Evolutionary conservation across 805 yeast species (phyloP).

Genomic region (Torulaspora maleeae): DNA sequence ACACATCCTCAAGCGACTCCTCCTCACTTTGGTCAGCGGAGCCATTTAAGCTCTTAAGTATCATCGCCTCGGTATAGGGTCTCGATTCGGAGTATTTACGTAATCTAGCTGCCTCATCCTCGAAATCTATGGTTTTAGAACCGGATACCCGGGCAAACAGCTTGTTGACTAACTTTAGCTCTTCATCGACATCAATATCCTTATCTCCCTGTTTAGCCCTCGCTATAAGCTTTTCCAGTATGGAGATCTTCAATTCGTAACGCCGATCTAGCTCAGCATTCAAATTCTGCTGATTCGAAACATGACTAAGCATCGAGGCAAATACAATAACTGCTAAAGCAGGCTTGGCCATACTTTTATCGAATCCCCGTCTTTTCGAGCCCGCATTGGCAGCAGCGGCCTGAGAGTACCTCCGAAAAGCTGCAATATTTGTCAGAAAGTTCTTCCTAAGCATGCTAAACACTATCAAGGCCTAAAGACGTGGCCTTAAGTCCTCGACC

Average conservation of each 20-base stretch:
- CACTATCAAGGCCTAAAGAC: neutral
- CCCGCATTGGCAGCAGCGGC: conserved; percentile 3
- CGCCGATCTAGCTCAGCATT: conserved; percentile 40
- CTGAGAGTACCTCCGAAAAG: conserved; percentile 8
- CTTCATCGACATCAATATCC: conserved; percentile 40
- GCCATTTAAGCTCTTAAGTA: conserved; percentile 28
- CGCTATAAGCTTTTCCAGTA: conserved; percentile 38
- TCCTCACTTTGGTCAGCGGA: conserved; percentile 19
- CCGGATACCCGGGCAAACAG: conserved; percentile 26
- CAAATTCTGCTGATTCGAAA: conserved; percentile 41
- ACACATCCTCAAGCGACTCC: conserved; percentile 31
- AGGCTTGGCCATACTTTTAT: conserved; percentile 38
- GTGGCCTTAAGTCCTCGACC: neutral
- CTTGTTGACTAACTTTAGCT: conserved; percentile 38
- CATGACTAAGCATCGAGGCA: conserved; percentile 45
- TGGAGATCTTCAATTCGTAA: conserved; percentile 36
- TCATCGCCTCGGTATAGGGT: conserved; percentile 15
- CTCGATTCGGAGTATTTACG: conserved; percentile 8
- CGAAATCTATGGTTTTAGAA: conserved; percentile 19
- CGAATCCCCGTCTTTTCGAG: conserved; percentile 26
- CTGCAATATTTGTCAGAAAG: neutral
- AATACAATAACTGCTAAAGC: conserved; percentile 41
- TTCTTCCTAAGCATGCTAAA: neutral
- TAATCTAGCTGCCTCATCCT: conserved; percentile 14
- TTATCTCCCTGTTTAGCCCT: conserved; percentile 38